Evolutionary conservation across 805 yeast species (phyloP).

Genomic region (Ogataea henricii): DNA sequence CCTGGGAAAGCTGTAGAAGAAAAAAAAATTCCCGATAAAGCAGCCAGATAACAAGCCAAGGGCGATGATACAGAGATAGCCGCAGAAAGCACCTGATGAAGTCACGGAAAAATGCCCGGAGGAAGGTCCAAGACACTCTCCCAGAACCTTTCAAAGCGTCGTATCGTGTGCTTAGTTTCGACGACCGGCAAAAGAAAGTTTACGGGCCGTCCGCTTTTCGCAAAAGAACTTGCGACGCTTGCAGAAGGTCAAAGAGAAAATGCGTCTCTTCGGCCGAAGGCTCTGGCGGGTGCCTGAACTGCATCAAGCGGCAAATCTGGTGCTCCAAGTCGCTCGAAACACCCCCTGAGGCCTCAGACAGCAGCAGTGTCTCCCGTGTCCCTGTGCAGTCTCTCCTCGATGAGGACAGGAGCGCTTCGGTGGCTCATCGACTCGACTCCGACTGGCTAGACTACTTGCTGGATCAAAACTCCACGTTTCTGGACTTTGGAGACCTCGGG

Average conservation of each 20-base stretch:
- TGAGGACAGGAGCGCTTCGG: background rate
- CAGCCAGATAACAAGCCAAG: background rate
- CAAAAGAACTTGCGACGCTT: constrained; percentile 3
- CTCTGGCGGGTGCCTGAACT: background rate
- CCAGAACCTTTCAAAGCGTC: background rate
- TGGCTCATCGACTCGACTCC: constrained; percentile 2
- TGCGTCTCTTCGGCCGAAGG: background rate
- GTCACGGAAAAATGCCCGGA: background rate
- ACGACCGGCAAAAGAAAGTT: background rate
- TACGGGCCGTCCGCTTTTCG: background rate
- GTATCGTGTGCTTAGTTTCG: background rate
- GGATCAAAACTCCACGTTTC: constrained; percentile 9
- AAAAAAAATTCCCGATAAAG: background rate
- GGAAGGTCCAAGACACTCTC: background rate
- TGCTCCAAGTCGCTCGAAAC: background rate
- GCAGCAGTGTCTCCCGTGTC: background rate
- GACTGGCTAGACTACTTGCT: constrained; percentile 12
- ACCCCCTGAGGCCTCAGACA: background rate
- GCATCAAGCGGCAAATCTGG: background rate
- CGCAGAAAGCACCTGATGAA: background rate
- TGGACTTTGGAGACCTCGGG: constrained; percentile 10
- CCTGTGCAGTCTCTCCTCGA: background rate
- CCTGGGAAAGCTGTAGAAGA: too few relatives aligned
- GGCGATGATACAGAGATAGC: background rate
- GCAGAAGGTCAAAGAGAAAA: constrained; percentile 4